Evolutionary conservation across 148 eudicot species (phyloP).

Genomic region (Vaccinium darrowii): DNA sequence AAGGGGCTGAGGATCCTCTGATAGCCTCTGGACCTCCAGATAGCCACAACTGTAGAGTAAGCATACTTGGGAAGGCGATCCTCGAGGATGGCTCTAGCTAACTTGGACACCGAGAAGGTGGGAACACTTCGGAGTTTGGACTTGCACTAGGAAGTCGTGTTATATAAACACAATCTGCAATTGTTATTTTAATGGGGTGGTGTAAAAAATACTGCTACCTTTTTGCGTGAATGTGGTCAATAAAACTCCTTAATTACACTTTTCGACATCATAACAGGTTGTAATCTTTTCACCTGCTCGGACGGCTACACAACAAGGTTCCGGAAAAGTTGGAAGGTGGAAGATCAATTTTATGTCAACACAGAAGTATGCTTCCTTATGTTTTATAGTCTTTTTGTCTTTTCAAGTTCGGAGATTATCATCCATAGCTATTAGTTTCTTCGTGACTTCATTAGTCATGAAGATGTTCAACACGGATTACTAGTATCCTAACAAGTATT

Average conservation of each 20-base stretch:
- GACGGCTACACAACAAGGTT: slow-evolving; percentile 85
- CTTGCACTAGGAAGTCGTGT: neutral
- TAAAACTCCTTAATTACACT: neutral
- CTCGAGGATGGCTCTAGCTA: neutral
- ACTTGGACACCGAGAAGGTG: neutral
- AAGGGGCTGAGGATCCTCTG: too few species aligned
- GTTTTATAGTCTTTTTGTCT: slow-evolving; percentile 11
- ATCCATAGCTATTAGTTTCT: neutral
- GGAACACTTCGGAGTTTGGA: neutral
- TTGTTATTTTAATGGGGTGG: neutral
- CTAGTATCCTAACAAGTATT: neutral
- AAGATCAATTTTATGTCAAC: slow-evolving; percentile 90
- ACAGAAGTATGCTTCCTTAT: slow-evolving; percentile 54
- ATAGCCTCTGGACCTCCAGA: too few species aligned
- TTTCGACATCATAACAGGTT: slow-evolving; percentile 45
- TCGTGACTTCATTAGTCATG: neutral
- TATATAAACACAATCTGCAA: neutral
- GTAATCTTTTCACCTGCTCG: slow-evolving; percentile 87
- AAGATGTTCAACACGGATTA: neutral
- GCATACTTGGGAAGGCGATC: neutral
- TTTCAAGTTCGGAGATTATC: neutral
- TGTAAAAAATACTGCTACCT: neutral
- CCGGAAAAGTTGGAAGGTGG: slow-evolving; percentile 94
- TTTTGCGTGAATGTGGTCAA: neutral
- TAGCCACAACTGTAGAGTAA: neutral